phyloP scores from a whole-genome alignment of 352 stramenopile genomes.

The Phytophthora pistaciae region DNA sequence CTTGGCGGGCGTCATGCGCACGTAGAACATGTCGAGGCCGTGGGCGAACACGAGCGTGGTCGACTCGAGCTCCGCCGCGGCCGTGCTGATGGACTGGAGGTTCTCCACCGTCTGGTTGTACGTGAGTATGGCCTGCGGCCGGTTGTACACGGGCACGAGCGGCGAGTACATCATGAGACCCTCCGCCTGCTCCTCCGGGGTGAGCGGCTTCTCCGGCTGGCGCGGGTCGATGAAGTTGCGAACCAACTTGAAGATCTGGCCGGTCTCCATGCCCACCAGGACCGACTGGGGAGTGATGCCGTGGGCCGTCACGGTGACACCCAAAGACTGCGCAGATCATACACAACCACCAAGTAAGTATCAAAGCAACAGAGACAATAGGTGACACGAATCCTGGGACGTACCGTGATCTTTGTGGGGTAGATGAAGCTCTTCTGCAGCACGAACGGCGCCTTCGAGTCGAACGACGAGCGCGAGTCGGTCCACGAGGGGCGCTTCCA shows the following conservation, averaged over 20 bases:
- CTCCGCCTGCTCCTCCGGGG: slow-evolving; percentile 83
- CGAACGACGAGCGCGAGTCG: slow-evolving; percentile 93
- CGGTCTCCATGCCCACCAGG: slow-evolving; percentile 92
- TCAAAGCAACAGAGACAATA: background rate
- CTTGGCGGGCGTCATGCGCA: slow-evolving; percentile 93
- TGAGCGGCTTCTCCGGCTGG: slow-evolving; percentile 93
- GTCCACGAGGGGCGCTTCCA: slow-evolving; percentile 95
- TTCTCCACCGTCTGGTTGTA: slow-evolving; percentile 93
- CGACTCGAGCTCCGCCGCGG: slow-evolving; percentile 93
- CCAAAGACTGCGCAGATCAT: slow-evolving; percentile 65
- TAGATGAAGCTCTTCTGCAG: slow-evolving; percentile 97
- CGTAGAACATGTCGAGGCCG: slow-evolving; percentile 96
- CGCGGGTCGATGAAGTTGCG: slow-evolving; percentile 95
- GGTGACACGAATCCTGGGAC: background rate
- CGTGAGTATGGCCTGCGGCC: slow-evolving; percentile 88
- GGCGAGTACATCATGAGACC: slow-evolving; percentile 90
- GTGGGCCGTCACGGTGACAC: slow-evolving; percentile 92
- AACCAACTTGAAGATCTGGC: slow-evolving; percentile 94
- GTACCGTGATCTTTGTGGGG: slow-evolving; percentile 85
- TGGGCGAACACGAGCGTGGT: slow-evolving; percentile 95
- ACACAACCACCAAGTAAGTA: slow-evolving; percentile 10
- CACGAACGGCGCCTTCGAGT: slow-evolving; percentile 90
- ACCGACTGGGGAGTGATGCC: slow-evolving; percentile 97
- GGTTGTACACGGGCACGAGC: slow-evolving; percentile 90
- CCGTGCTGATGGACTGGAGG: slow-evolving; percentile 71